Percentiles rank a stretch among this genome's conserved stretches.
Evolutionary conservation across 257 asterid genomes (phyloP).

Genomic region (Plantago elongata): DNA sequence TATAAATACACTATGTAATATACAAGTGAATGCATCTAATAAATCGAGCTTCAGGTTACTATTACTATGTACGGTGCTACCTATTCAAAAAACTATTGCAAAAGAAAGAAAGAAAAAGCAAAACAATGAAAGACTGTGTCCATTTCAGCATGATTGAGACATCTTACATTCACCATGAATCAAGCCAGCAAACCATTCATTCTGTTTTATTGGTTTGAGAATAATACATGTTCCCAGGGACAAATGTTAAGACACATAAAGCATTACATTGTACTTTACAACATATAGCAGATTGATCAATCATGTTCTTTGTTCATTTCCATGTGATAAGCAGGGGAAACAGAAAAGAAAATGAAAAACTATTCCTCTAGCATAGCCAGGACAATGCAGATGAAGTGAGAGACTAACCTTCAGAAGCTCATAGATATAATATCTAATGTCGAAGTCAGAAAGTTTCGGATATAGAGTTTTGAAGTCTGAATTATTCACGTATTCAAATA

Average conservation of each 20-base stretch:
- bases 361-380: not conserved
- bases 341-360: not conserved
- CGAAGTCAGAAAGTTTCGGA: constrained; percentile 53
- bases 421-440: constrained; percentile 50
- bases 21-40: too few species aligned
- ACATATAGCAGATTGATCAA: not conserved
- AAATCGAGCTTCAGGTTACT: too few species aligned
- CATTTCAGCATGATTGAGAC: not conserved
- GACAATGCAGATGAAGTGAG: not conserved
- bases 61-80: not conserved
- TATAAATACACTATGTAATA: too few species aligned
- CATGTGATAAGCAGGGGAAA: not conserved
- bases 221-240: not conserved
- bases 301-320: not conserved
- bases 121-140: not conserved
- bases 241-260: not conserved
- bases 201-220: not conserved
- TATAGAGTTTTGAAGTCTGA: constrained; percentile 57
- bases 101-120: not conserved
- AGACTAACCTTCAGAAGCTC: constrained; percentile 49
- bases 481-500: constrained; percentile 58
- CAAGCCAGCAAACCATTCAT: not conserved
- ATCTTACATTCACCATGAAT: not conserved
- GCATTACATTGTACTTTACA: not conserved
- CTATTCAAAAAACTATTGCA: not conserved